Evolutionary conservation across 1,284 basidiomycete species (phyloP).

Genomic region (Leccinum fallax): DNA sequence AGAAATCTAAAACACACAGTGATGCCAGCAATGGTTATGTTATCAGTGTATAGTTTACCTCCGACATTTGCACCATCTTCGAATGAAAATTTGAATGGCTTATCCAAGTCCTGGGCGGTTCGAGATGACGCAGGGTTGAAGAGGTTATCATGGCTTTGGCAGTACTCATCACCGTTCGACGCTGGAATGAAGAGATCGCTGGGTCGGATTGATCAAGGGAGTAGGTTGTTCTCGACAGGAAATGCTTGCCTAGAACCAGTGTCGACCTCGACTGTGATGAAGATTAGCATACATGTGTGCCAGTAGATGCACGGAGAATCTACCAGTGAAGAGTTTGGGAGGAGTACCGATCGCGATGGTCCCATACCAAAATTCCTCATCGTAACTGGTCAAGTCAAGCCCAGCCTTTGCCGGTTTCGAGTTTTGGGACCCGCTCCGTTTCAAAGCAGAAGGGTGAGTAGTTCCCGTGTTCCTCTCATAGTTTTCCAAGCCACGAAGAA

Average conservation of each 20-base stretch:
- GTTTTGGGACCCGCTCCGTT: neutral
- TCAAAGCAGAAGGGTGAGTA: neutral
- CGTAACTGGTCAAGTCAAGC: neutral
- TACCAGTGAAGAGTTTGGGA: neutral
- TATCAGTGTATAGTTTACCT: neutral
- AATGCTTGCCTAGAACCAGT: neutral
- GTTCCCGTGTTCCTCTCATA: neutral
- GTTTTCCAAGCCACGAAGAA: neutral
- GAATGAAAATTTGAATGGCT: neutral
- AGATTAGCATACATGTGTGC: neutral
- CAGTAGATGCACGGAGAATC: neutral
- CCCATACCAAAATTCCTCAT: neutral
- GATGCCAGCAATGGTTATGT: neutral
- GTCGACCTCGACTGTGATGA: neutral
- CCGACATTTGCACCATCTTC: neutral
- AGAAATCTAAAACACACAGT: neutral
- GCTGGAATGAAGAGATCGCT: neutral
- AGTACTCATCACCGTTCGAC: neutral
- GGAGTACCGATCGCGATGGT: neutral
- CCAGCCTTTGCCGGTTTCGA: neutral
- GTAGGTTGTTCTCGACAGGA: neutral
- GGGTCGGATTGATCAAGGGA: neutral
- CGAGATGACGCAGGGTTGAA: neutral
- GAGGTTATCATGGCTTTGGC: neutral
- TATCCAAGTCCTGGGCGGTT: neutral